phyloP scores from a whole-genome alignment of 1,139 yeast species.

The Kodamaea fungicola region DNA sequence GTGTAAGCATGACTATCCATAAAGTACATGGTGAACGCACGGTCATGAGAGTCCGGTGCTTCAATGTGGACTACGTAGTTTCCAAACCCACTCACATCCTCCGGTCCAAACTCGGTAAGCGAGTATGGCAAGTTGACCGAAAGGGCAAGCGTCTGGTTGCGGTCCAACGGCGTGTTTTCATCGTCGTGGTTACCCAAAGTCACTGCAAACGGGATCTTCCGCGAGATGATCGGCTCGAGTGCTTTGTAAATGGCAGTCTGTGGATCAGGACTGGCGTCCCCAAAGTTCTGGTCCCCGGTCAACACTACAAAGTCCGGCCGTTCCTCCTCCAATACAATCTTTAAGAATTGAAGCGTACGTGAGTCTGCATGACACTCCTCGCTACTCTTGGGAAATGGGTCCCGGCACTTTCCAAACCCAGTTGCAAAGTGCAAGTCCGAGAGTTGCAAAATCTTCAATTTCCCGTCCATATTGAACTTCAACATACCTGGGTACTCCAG shows the following conservation, averaged over 20 bases:
- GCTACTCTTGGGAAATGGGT: conserved; percentile 54
- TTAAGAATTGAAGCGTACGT: conserved; percentile 60
- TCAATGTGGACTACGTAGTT: conserved; percentile 61
- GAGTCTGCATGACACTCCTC: conserved; percentile 69
- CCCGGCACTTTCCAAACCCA: conserved; percentile 71
- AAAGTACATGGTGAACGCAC: conserved; percentile 64
- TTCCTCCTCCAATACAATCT: conserved; percentile 62
- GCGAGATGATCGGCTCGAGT: conserved; percentile 61
- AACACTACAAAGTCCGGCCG: conserved; percentile 77
- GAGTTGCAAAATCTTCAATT: conserved; percentile 74
- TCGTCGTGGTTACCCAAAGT: conserved; percentile 83
- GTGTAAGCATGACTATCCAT: conserved; percentile 80
- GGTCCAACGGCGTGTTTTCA: conserved; percentile 60
- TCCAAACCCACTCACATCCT: conserved; percentile 70
- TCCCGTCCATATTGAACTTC: conserved; percentile 34
- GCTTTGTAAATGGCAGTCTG: conserved; percentile 77
- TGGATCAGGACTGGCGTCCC: conserved; percentile 68
- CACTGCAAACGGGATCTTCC: conserved; percentile 76
- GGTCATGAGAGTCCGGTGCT: conserved; percentile 33
- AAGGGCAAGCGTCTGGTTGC: conserved; percentile 58
- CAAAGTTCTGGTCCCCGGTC: conserved; percentile 85
- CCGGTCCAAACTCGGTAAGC: conserved; percentile 59
- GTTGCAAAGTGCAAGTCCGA: conserved; percentile 86
- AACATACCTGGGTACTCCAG: conserved; percentile 20
- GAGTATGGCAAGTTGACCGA: conserved; percentile 64